phyloP scores from a whole-genome alignment of 2,329 filamentous ascomycete genomes.

The Orbilia quercus region DNA sequence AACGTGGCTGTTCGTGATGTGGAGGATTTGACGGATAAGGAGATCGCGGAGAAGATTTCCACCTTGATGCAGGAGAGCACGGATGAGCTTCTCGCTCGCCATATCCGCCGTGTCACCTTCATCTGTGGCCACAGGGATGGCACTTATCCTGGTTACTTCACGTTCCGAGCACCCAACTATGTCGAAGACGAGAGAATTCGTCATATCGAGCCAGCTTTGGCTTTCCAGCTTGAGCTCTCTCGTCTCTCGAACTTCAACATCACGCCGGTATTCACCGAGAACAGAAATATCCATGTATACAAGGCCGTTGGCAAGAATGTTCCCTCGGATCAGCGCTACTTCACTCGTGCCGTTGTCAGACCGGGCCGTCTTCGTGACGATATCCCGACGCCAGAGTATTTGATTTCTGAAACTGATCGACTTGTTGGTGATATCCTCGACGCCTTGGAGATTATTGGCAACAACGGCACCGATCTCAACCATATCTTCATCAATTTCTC shows the following conservation, averaged over 20 bases:
- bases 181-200: constrained; percentile 94
- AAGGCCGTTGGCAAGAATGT: constrained; percentile 94
- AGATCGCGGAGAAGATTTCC: constrained; percentile 79
- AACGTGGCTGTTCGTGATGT: constrained; percentile 92
- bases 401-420: constrained; percentile 95
- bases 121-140: constrained; percentile 95
- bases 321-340: constrained; percentile 98
- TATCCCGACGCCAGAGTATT: constrained; percentile 97
- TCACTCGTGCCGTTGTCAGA: constrained; percentile 93
- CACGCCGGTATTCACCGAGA: constrained; percentile 98
- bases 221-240: constrained; percentile 97
- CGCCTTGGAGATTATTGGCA: constrained; percentile 96
- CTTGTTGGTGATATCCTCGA: constrained; percentile 98
- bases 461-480: constrained; percentile 99
- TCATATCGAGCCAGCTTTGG: constrained; percentile 93
- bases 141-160: constrained; percentile 96
- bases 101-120: constrained; percentile 91
- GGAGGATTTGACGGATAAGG: constrained; percentile 82
- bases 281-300: constrained; percentile 99
- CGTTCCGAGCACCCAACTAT: constrained; percentile 92
- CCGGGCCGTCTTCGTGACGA: constrained; percentile 94
- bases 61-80: constrained; percentile 82
- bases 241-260: constrained; percentile 97
- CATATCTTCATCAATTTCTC: constrained; percentile 99
- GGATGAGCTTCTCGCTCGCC: constrained; percentile 81